Base-by-base conservation (phyloP, 225 moss, liverwort and hornwort species). In the Straminergon stramineum region DNA sequence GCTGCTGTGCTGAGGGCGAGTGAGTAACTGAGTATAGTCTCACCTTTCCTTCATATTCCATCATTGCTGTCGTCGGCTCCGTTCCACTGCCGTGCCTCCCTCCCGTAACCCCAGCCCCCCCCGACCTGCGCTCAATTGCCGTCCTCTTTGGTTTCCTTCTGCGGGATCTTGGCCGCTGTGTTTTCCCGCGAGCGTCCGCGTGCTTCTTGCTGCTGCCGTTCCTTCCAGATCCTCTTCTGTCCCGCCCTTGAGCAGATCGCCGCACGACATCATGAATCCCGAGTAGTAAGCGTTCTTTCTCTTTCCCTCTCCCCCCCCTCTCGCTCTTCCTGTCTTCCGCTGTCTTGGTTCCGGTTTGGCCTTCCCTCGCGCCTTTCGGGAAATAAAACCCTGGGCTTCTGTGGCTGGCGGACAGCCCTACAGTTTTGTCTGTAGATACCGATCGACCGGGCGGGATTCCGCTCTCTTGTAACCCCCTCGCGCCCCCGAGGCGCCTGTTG, bases 231-330 rank as follows among this genome's bases (percentile, higher is more conserved):
- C 84, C 56, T 56, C 55, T 34, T 84, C 84, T 32, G 76, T 45
- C 66, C 43, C 76, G 77, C 76, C 76, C 76, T 56, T 35, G 66
- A 53, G 65, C 84, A 89, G 76, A 89, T 88, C 88, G 81, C 56
- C 82, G 27, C 71, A 32, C 83, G 80, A 37, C 91, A 90, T 70
- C 92, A 92, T 92, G 92, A 92, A 92, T 90, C 92, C 90, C 69
- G 88, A 92, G 62, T 92, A 92, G 92, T 92, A 68, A 88, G 92
- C 56, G 15, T 34, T 77, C 78, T 43, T 87, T 48, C 88, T 61
- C 48, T 37, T 41, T 4, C 53, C 41, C 68, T 41, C 53, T 18
- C 45, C 9, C 39, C 7, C 21, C 8, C 18, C n/a, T 67, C 23
- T 37, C 73, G 61, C 62, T 51, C 71, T 31, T 30, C 28, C 64